Base-by-base conservation (phyloP, 1,284 basidiomycete species). In the Malassezia cuniculi region DNA sequence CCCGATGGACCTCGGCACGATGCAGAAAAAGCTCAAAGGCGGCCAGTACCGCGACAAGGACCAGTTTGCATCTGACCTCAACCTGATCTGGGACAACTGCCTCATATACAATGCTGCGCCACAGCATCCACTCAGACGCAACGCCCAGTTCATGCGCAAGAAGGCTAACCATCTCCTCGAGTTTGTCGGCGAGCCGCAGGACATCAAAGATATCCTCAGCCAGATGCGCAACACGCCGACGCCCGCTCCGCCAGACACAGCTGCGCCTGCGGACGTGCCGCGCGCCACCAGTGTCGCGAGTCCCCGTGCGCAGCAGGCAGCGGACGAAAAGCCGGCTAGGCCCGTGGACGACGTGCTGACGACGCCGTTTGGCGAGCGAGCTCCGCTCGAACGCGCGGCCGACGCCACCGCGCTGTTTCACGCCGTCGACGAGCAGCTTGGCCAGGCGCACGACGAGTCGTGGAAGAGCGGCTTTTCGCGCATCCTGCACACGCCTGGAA, bases 31-130 rank as follows among this genome's bases (percentile, higher is more conserved):
- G 70, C 80, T 93, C 64, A 94, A 90, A 71, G 71, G 75, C 34
- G 83, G 82, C 4, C 53, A 56, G 42, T 95, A 94, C 76, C 90
- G 89, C 71, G 83, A 78, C 38, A 95, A 97, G 71, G 75, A 77
- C 47, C 82, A 90, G 59, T 97, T 99, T 68, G 80, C 81, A 48
- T 79, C 82, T 47, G 93, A 99, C 69, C 72, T 99, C 30, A 83
- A 90, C 55, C 76, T 93, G 47, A 95, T 99, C 55, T 97, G 90
- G 90, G 78, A 80, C 38, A 97, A 97, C 59, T 95, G 90, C 68
- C 76, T 82, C 54, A 77, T 76, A 9, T 97, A 95, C 69, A 99
- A 99, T 66, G 80, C 81, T 17, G 76, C 79, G 12, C 82, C 85
- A 69, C 40, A 41, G 16, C 63, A 66, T 39, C 61, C 61, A n/a